These are phyloP conservation scores for Aspergillus neotritici DNA, from an alignment of 2,329 filamentous ascomycete species.

Conservation along the genomic window DNA sequence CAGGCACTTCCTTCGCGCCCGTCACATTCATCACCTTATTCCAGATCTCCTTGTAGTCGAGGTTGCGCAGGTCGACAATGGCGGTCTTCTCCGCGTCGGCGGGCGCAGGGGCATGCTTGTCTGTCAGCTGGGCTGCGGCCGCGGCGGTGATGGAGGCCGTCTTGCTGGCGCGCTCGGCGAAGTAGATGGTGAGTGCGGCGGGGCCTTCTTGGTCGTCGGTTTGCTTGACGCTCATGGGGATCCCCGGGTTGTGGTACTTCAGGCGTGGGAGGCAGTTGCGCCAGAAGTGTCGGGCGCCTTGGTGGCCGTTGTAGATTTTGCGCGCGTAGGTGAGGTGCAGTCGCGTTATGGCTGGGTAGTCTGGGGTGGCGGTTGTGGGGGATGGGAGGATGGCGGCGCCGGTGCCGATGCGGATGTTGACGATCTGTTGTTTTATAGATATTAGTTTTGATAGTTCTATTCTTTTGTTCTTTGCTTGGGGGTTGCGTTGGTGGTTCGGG, in stretches of 20 bases:
- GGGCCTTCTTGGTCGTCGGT: slow-evolving; percentile 48
- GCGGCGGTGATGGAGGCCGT: slow-evolving; percentile 22
- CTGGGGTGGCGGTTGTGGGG: slow-evolving; percentile 23
- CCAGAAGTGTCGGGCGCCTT: slow-evolving; percentile 75
- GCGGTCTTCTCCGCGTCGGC: slow-evolving; percentile 28
- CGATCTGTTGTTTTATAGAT: slow-evolving; percentile 49
- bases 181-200: slow-evolving; percentile 40
- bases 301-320: slow-evolving; percentile 37
- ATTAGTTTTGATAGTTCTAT: neutral
- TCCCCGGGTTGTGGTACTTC: slow-evolving; percentile 86
- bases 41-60: slow-evolving; percentile 40
- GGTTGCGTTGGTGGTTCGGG: slow-evolving; percentile 1
- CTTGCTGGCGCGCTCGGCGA: slow-evolving; percentile 29
- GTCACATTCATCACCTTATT: slow-evolving; percentile 38
- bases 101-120: slow-evolving; percentile 32
- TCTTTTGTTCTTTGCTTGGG: neutral
- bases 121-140: slow-evolving; percentile 16
- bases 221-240: slow-evolving; percentile 77
- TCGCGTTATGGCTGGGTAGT: slow-evolving; percentile 36
- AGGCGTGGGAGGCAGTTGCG: slow-evolving; percentile 71
- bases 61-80: slow-evolving; percentile 36
- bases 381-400: slow-evolving; percentile 73
- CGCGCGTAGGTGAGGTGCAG: slow-evolving; percentile 42
- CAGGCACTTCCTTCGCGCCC: slow-evolving; percentile 32
- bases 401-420: slow-evolving; percentile 70